A percentile compares a stretch with the other conserved stretches of the same genome.
These are phyloP conservation scores for Beta vulgaris DNA, from an alignment of 148 eudicot genomes.

Conservation along the genomic window DNA sequence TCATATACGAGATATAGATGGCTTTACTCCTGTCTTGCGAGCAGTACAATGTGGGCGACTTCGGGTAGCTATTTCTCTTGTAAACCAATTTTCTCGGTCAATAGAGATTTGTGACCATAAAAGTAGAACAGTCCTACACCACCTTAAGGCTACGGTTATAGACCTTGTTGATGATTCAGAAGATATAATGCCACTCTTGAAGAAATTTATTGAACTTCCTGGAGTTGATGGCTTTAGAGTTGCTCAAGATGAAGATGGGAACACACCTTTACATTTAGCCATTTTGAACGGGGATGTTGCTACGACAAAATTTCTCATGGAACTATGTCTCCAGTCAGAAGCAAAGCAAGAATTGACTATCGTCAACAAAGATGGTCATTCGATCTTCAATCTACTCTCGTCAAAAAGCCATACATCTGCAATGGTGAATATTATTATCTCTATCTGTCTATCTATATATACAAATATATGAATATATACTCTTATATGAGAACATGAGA, in stretches of 20 bases:
- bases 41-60: conserved; percentile 5
- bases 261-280: conserved; percentile 9
- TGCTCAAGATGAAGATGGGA: conserved; percentile 2
- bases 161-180: conserved; percentile 5
- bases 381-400: background rate
- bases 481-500: too few species aligned
- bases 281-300: background rate
- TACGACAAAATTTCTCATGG: background rate
- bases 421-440: too few species aligned
- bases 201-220: background rate
- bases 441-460: too few species aligned
- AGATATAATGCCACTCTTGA: background rate
- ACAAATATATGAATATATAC: too few species aligned
- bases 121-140: conserved; percentile 2
- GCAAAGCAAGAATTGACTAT: background rate
- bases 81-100: background rate
- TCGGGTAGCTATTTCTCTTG: background rate
- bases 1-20: background rate
- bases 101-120: background rate
- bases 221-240: background rate
- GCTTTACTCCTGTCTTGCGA: background rate
- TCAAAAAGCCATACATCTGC: too few species aligned
- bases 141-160: background rate
- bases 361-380: background rate
- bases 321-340: background rate